Base-by-base conservation (phyloP, 140 eudicot genomes). In the Ambrosia hybrid region DNA sequence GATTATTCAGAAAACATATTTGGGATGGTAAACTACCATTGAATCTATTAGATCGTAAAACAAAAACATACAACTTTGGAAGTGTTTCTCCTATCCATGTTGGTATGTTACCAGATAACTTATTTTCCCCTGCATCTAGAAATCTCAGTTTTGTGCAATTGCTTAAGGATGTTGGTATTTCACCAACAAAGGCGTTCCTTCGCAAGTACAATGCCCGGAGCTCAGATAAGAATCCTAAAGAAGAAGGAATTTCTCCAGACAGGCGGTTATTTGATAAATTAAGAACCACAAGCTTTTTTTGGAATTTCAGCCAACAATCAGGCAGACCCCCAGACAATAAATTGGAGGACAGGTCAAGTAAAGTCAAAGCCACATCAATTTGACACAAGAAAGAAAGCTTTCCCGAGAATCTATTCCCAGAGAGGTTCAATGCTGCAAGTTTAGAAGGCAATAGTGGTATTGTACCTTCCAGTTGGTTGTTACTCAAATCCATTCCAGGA, bases 61-160 rank as follows among this genome's bases (percentile, higher is more conserved):
- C 77, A 4, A 83, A 59, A 62, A 68, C 51, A 26, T 33, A 15
- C 37, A 80, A 6, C 1, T 17, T 12, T 0, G 51, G 3, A 5
- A 80, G 52, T 5, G 7, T 62, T 56, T 67, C 64, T 12, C 88
- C 82, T 0, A 83, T 71, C 86, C 91, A 86, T 6, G 53, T 3
- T 4, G 86, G 88, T 51, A 79, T 62, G 4, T n/a, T 51, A n/a
- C 80, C 76, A 3, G 49, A 36, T 0, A 70, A 51, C 55, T 37
- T 75, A 37, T 75, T 80, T 16, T n/a, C 58, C 38, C 80, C 84
- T 2, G 69, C 36, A 69, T 80, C 76, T 8, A 52, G 9, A 48
- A 74, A 70, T 11, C 5, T 76, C 10, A 80, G 36, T n/a, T 4
- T 26, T 53, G 60, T 57, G 68, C 76, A 68, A 13, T 68, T 69